phyloP scores from a whole-genome alignment of 306 rosid species.

The Purshia tridentata region DNA sequence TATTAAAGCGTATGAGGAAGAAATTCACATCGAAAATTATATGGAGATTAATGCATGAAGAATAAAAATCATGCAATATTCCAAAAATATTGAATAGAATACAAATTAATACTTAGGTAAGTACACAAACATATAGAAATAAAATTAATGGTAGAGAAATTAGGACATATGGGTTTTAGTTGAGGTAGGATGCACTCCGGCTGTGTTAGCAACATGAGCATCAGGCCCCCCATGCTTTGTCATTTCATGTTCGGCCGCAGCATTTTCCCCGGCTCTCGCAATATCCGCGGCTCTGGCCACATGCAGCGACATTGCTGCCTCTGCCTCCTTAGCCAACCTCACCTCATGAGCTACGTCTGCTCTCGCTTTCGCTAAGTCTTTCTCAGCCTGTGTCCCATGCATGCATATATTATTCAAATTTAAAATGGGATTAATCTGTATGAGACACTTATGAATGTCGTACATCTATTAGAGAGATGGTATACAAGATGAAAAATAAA shows the following conservation, averaged over 20 bases:
- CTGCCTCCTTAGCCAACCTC: constrained; percentile 75
- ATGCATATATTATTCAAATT: background rate
- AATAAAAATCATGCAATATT: background rate
- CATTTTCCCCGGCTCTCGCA: constrained; percentile 21
- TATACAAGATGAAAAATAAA: too few species aligned
- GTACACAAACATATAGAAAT: background rate
- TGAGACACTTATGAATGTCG: too few species aligned
- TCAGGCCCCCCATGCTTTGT: constrained; percentile 20
- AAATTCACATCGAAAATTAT: background rate
- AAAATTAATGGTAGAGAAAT: background rate
- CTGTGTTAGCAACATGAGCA: background rate
- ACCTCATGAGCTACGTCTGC: constrained; percentile 65
- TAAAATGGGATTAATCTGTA: background rate
- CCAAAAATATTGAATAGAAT: background rate
- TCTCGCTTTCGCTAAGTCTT: constrained; percentile 60
- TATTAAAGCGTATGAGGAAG: background rate
- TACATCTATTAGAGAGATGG: too few species aligned
- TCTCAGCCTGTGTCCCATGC: constrained; percentile 47
- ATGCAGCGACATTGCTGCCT: constrained; percentile 62
- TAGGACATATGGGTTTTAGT: background rate
- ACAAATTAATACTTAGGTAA: background rate
- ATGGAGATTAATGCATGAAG: background rate
- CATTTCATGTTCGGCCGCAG: constrained; percentile 31
- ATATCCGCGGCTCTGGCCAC: constrained; percentile 50
- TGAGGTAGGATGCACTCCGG: background rate